Percentiles rank a stretch among this genome's conserved stretches.
Conservation (phyloP, 306 rosid genomes). For the Alnus glutinosa region DNA sequence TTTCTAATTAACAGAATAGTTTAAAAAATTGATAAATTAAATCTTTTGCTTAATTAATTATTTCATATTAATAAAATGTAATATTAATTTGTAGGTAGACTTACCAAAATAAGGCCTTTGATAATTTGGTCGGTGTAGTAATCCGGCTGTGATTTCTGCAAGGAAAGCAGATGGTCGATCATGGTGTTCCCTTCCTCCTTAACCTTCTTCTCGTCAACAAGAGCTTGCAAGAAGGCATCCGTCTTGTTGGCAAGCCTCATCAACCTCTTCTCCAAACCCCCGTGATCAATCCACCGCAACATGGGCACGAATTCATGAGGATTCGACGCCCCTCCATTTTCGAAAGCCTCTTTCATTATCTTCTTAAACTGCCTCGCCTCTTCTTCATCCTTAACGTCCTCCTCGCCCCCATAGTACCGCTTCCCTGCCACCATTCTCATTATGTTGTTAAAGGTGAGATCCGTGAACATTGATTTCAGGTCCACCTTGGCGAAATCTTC, state of each 20-base stretch:
- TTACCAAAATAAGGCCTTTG: slow-evolving; percentile 32
- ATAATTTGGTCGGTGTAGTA: slow-evolving; percentile 26
- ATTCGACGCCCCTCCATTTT: slow-evolving; percentile 25
- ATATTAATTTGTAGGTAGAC: neutral
- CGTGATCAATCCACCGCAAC: slow-evolving; percentile 38
- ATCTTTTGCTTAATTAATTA: too few species aligned
- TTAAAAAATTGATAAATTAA: too few species aligned
- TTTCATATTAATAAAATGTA: too few species aligned
- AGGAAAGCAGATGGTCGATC: slow-evolving; percentile 17
- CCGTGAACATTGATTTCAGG: slow-evolving; percentile 32
- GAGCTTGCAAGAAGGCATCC: slow-evolving; percentile 28
- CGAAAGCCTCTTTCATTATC: slow-evolving; percentile 21
- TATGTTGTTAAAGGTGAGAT: slow-evolving; percentile 53
- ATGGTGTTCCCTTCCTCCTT: slow-evolving; percentile 1
- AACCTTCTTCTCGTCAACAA: slow-evolving; percentile 21
- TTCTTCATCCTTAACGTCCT: slow-evolving; percentile 26
- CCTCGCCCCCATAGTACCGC: slow-evolving; percentile 49
- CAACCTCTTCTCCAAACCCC: slow-evolving; percentile 18
- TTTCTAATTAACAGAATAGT: too few species aligned
- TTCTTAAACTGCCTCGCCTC: slow-evolving; percentile 51
- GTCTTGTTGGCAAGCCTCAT: slow-evolving; percentile 20
- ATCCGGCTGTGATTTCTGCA: slow-evolving; percentile 28
- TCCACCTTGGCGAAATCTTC: slow-evolving; percentile 34
- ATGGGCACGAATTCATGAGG: slow-evolving; percentile 47
- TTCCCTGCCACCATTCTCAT: slow-evolving; percentile 75